These are phyloP conservation scores for Hygrophila difformis DNA, from an alignment of 257 asterid species.

Conservation along the genomic window DNA sequence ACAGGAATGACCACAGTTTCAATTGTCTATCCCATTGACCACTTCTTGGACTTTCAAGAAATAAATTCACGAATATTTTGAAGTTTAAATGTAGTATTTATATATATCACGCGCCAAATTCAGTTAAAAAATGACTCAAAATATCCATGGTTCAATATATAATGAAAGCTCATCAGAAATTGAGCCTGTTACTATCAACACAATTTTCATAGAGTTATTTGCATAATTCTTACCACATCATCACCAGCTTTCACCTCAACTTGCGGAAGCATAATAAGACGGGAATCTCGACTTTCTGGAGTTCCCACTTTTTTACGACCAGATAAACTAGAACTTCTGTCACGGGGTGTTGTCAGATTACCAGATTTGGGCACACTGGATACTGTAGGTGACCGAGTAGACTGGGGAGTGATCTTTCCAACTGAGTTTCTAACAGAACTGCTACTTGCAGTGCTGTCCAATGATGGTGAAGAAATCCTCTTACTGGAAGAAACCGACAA, in stretches of 20 bases:
- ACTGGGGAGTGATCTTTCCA: slow-evolving; percentile 37
- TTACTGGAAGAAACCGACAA: slow-evolving; percentile 44
- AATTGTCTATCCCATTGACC: neutral
- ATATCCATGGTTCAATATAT: no score
- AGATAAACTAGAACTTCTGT: slow-evolving; percentile 39
- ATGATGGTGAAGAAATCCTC: slow-evolving; percentile 52
- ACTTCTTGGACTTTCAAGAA: neutral
- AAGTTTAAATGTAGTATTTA: no score
- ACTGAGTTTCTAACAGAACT: slow-evolving; percentile 45
- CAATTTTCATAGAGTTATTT: slow-evolving; percentile 5
- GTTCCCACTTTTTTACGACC: slow-evolving; percentile 62
- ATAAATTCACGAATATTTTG: neutral
- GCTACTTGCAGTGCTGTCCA: slow-evolving; percentile 63
- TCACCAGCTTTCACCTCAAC: slow-evolving; percentile 92
- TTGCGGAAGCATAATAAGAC: slow-evolving; percentile 87
- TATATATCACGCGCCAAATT: slow-evolving; percentile 4
- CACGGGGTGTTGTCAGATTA: slow-evolving; percentile 40
- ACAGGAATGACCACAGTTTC: slow-evolving; percentile 1
- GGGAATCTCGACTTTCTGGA: slow-evolving; percentile 78
- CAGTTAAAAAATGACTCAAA: slow-evolving; percentile 3
- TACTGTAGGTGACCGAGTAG: slow-evolving; percentile 43
- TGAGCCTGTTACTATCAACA: neutral
- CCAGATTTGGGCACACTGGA: slow-evolving; percentile 67
- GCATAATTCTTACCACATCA: slow-evolving; percentile 63
- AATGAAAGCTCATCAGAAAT: no score